Base-by-base conservation (phyloP, 2,329 filamentous ascomycete species). In the Colletotrichum cereale region DNA sequence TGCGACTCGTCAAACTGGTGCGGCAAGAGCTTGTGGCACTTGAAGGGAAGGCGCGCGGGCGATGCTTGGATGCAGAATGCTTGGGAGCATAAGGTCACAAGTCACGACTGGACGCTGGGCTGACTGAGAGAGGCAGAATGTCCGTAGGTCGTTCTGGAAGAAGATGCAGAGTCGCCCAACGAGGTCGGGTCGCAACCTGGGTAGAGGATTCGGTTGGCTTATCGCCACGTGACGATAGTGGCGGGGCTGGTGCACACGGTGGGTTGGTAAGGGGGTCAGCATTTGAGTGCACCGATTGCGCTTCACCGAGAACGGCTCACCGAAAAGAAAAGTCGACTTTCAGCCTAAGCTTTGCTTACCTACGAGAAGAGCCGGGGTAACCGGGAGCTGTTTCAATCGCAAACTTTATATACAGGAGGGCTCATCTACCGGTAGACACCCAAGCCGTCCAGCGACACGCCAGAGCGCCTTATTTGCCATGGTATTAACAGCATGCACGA, bases 191-290 rank as follows among this genome's bases (percentile, higher is more conserved):
- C 47, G 58, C 69, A 72, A 69, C 57, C 24, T 44, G 12, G 11
- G 21, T 47, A 12, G 34, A 71, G 36, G 21, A 31, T 5, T 38
- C n/a, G 48, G 48, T 11, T 11, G 16, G n/a, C 38, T n/a, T 71
- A 57, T 62, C 57, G 26, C 24, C 69, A 72, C 69, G 69, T 72
- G 69, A 62, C n/a, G 64, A 50, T 44, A 69, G 58, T 55, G 38
- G 47, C 53, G 50, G 69, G 47, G 47, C 36, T 36, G 14, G 7
- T 14, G 26, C 18, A 21, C 34, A 40, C 40, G 47, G 14, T 16
- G n/a, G 52, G 10, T 6, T 47, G 10, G 61, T 42, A 69, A n/a
- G n/a, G n/a, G 61, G 50, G 66, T 52, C 42, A 21, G n/a, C 42
- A 38, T 50, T n/a, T 64, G 40, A 26, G 42, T 18, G 24, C 11